Evolutionary conservation across 805 yeast species (phyloP), one percentile per base, ranked within the genome.

Genomic region (Wickerhamiella sorbophila): DNA sequence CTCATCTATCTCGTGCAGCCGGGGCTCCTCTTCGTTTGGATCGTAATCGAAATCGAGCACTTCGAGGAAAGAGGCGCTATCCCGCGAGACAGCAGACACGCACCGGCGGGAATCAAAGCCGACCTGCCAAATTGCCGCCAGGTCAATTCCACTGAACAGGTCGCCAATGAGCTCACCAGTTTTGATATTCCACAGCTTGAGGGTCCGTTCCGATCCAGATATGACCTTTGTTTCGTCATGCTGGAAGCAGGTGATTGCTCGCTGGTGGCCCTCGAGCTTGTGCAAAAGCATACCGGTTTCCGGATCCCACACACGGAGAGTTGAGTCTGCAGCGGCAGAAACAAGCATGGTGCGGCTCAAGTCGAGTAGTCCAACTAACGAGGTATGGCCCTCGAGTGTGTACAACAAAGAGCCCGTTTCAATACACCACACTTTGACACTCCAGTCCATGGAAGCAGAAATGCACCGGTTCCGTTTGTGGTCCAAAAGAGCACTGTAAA

Each of bases 281-380:
- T 86, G 71, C 38, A 80, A 74, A 54, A 74, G 74, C 39, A 67
- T 65, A 33, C 82, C 74, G 6, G 77, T 72, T 21, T 74, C 74
- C 1, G 95, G 91, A 55, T 91, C 81, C 98, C 98, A 91, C 1
- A 88, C 79, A 40, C 96, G 70, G 33, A 91, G 67, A 0, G 95
- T 79, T 3, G 91, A 75, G 59, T 91, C 98, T 0, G 97, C 97
- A 2, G 96, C 97, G 0, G 95, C 98, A 36, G 94, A 80, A 1
- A 88, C 94, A 10, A 91, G 65, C 38, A 75, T 77, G 29, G 79
- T 75, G 20, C 79, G 77, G 4, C 85, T 76, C 6, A 87, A 70
- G 36, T 83, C 84, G 21, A 88, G 66, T 12, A 91, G 65, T 0
- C 97, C 98, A 14, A 91, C 98, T 17, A 91, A 64, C 10, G 88